Evolutionary conservation across 2,329 filamentous ascomycete species (phyloP), one percentile per base, ranked within the genome.

Genomic region (Trichoderma sp.): DNA sequence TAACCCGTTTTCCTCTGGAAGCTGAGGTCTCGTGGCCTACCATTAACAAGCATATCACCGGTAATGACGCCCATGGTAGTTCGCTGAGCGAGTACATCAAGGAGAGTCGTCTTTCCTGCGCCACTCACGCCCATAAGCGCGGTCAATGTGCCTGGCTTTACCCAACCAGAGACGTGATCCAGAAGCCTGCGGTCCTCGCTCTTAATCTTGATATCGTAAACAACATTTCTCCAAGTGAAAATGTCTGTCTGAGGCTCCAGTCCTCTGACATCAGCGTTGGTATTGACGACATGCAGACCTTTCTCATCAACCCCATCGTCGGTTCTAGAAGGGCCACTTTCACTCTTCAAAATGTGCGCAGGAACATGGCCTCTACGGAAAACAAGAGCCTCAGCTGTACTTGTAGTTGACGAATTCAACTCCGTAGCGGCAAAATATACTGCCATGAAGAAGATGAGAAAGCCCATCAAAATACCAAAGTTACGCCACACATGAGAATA

Each of bases 81-180:
- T 17, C 89, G 81, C 53, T 82, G 78, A 2, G 80, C 80, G 5
- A 82, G 73, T 2, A 78, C 79, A 64, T 82, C 80, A 1, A 82
- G 73, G 6, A 82, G 76, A 0, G 80, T 82, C 2, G 80, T 82
- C 71, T 82, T 82, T 0, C 80, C 80, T 0, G 80, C 80, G 29
- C 80, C 80, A 25, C 74, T 87, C 0, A 89, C 87, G 48, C 89
- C 87, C 87, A 89, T 89, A 6, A 96, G 82, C 2, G 92, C 93
- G 3, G 93, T 97, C 37, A 96, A 80, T 1, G 92, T 96, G 34
- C 93, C 93, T 0, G 93, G 93, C 77, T 94, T 94, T 67, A 97
- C 92, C 91, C 92, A 97, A 6, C 93, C 93, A 72, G 92, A 88
- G 2, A 97, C 91, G 67, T 93, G 82, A 71, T 97, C 89, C 63